A percentile compares a stretch with the other conserved stretches of the same genome.
These are phyloP conservation scores for Helminthosporium solani DNA, from an alignment of 2,329 filamentous ascomycete genomes.

Conservation along the genomic window DNA sequence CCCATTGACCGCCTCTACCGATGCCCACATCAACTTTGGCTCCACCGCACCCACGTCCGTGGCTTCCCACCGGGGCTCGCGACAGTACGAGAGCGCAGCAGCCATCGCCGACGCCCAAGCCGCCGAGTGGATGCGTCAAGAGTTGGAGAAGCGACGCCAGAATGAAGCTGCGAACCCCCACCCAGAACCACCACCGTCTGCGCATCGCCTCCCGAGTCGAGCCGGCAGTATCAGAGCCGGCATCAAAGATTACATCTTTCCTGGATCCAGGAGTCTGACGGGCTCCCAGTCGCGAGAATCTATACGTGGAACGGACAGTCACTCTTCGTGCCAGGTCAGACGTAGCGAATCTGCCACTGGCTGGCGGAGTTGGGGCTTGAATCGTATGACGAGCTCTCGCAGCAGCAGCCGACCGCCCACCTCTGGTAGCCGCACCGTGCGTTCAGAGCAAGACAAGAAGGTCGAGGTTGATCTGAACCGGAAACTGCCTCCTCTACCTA, in stretches of 20 bases:
- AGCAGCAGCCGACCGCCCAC: conserved; percentile 35
- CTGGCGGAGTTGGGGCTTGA: conserved; percentile 44
- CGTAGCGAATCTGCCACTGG: conserved; percentile 29
- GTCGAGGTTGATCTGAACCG: conserved; percentile 48
- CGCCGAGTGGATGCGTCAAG: conserved; percentile 47
- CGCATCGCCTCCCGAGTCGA: conserved; percentile 38
- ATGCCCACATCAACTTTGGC: conserved; percentile 38
- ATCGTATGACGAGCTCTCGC: conserved; percentile 35
- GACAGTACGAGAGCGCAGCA: conserved; percentile 35
- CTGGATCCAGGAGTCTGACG: conserved; percentile 33
- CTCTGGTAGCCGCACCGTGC: conserved; percentile 26
- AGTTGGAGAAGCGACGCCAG: conserved; percentile 43
- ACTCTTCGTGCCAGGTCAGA: conserved; percentile 21
- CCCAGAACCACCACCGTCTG: conserved; percentile 15
- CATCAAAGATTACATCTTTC: conserved; percentile 47
- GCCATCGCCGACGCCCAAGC: conserved; percentile 43
- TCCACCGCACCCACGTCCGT: conserved; percentile 48
- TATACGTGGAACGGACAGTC: conserved; percentile 20
- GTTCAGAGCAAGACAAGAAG: conserved; percentile 28
- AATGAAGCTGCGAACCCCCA: conserved; percentile 23
- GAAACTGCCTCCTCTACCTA: conserved; percentile 50
- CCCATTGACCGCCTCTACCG: conserved; percentile 45
- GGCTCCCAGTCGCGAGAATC: conserved; percentile 40
- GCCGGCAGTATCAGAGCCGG: conserved; percentile 41
- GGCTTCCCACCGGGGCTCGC: conserved; percentile 45